Conservation (phyloP, 441 rosid species). For the Mallotus japonicus region DNA sequence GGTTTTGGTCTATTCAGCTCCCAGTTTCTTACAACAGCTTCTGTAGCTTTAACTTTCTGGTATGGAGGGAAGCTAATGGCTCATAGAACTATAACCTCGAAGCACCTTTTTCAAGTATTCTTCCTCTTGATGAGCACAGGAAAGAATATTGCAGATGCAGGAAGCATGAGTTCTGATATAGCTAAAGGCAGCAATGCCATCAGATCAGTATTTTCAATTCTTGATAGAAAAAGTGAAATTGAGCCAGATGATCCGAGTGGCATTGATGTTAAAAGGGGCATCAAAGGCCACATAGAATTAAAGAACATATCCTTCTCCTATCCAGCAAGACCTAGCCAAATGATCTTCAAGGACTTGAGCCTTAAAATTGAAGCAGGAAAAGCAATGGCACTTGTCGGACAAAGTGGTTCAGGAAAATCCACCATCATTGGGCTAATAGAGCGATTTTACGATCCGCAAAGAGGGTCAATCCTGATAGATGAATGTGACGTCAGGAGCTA, state of each 20-base stretch:
- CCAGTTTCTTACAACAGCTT: constrained; percentile 43
- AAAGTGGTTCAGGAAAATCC: constrained; percentile 53
- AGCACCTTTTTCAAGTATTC: constrained; percentile 42
- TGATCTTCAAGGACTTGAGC: constrained; percentile 43
- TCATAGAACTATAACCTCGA: constrained; percentile 30
- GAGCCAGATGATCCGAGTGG: constrained; percentile 35
- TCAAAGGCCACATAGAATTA: constrained; percentile 37
- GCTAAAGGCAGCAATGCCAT: constrained; percentile 42
- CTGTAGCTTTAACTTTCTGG: constrained; percentile 43
- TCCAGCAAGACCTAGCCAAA: constrained; percentile 48
- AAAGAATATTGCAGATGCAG: constrained; percentile 48
- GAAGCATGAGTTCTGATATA: constrained; percentile 54
- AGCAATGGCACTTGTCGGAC: constrained; percentile 45
- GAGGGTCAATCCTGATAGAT: constrained; percentile 38
- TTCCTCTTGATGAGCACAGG: constrained; percentile 48
- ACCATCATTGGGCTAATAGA: constrained; percentile 46
- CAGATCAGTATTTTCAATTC: constrained; percentile 33
- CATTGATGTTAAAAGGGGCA: constrained; percentile 13
- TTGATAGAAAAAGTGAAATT: constrained; percentile 40
- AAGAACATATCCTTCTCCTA: constrained; percentile 41
- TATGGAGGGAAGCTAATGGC: constrained; percentile 45
- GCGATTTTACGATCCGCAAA: constrained; percentile 45
- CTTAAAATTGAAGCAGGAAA: constrained; percentile 40
- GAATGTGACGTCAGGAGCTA: constrained; percentile 38
- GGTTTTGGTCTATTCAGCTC: constrained; percentile 45